Evolutionary conservation across 148 eudicot species (phyloP).

Genomic region (Vaccinium myrtillus): DNA sequence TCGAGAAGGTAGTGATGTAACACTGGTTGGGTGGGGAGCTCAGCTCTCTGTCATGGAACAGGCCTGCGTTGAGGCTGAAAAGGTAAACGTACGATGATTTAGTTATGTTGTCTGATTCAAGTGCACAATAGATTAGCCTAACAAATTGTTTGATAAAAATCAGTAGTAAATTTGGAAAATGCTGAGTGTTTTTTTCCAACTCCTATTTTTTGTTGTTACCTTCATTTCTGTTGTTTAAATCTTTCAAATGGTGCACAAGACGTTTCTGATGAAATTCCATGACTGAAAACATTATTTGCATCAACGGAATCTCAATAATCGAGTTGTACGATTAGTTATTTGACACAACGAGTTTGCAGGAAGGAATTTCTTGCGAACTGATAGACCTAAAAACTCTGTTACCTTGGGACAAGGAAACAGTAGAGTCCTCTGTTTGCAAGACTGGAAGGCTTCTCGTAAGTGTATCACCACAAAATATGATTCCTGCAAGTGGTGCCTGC

Average conservation of each 20-base stretch:
- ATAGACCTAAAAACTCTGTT: conserved; percentile 87
- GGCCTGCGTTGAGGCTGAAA: conserved; percentile 90
- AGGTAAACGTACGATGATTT: conserved; percentile 41
- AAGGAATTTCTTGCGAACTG: conserved; percentile 92
- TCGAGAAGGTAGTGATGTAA: conserved; percentile 87
- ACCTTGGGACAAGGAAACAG: conserved; percentile 97
- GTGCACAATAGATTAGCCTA: not conserved
- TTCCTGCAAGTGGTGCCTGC: conserved; percentile 9
- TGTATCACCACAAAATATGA: conserved; percentile 20
- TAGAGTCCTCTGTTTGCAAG: conserved; percentile 90
- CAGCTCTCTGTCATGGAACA: conserved; percentile 84
- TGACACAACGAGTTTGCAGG: conserved; percentile 45
- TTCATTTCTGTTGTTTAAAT: not conserved
- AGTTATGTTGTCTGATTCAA: not conserved
- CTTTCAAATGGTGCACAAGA: not conserved
- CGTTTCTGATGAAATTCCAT: conserved; percentile 3
- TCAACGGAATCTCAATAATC: not conserved
- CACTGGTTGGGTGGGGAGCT: conserved; percentile 99
- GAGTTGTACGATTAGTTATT: not conserved
- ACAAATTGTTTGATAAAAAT: not conserved
- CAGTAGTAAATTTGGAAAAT: not conserved
- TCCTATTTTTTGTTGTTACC: not conserved
- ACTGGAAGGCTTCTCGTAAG: conserved; percentile 95
- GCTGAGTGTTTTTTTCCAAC: not conserved
- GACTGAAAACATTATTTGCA: not conserved